These are phyloP conservation scores for Clohesyomyces aquaticus DNA, from an alignment of 495 filamentous ascomycete species.

Conservation along the genomic window DNA sequence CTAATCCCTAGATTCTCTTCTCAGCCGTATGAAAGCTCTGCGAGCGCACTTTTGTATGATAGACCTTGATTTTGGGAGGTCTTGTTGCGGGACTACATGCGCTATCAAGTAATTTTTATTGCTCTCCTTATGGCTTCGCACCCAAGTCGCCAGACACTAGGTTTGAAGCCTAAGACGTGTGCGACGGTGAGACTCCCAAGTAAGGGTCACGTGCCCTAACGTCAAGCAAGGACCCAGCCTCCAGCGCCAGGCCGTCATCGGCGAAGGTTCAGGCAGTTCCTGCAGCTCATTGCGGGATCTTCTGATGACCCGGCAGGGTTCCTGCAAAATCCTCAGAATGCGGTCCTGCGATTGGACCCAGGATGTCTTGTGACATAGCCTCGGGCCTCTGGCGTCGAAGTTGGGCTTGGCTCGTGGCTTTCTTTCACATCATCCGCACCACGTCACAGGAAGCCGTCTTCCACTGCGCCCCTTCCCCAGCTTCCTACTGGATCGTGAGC, in stretches of 20 bases:
- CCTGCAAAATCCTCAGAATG: not conserved
- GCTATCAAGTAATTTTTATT: too few species aligned
- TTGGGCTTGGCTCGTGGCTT: not conserved
- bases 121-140: too few species aligned
- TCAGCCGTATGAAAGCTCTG: not conserved
- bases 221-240: too few species aligned
- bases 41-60: not conserved
- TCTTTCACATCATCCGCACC: conserved; percentile 11
- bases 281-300: conserved; percentile 1
- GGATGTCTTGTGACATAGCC: conserved; percentile 3
- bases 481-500: not conserved
- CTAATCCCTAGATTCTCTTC: not conserved
- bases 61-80: not conserved
- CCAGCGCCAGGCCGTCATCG: too few species aligned
- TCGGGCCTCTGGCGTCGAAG: not conserved
- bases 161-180: too few species aligned
- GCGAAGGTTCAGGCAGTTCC: conserved; percentile 2
- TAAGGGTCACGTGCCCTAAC: not conserved
- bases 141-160: too few species aligned
- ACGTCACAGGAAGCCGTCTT: conserved; percentile 6
- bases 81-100: too few species aligned
- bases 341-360: not conserved
- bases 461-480: not conserved
- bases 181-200: not conserved
- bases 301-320: not conserved